Conservation (phyloP, 2,329 filamentous ascomycete genomes). For the Mycocentrospora acerina region DNA sequence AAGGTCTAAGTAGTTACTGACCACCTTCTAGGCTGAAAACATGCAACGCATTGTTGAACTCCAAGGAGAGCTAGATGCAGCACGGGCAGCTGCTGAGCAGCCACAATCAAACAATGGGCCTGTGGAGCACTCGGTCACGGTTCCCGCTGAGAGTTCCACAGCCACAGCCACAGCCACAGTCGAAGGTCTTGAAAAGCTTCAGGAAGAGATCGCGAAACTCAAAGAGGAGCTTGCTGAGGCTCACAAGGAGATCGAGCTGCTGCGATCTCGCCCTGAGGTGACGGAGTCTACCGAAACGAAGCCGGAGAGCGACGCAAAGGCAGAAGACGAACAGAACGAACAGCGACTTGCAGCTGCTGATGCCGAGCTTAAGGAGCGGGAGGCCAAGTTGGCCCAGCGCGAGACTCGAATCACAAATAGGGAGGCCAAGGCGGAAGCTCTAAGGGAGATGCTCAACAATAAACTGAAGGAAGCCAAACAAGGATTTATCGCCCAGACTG, state of each 20-base stretch:
- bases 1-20: slow-evolving; percentile 13
- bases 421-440: slow-evolving; percentile 24
- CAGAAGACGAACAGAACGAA: slow-evolving; percentile 51
- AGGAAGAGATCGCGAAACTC: slow-evolving; percentile 37
- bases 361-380: slow-evolving; percentile 33
- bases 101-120: slow-evolving; percentile 10
- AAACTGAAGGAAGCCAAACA: slow-evolving; percentile 57
- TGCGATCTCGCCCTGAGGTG: slow-evolving; percentile 42
- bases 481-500: slow-evolving; percentile 33
- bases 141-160: no score
- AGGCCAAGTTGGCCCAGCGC: slow-evolving; percentile 25
- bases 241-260: slow-evolving; percentile 49
- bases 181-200: slow-evolving; percentile 20
- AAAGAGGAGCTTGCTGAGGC: slow-evolving; percentile 46
- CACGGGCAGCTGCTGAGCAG: slow-evolving; percentile 20
- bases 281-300: slow-evolving; percentile 13
- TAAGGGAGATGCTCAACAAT: slow-evolving; percentile 62
- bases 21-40: slow-evolving; percentile 37
- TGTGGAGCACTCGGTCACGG: slow-evolving; percentile 4
- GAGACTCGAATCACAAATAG: slow-evolving; percentile 17
- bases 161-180: slow-evolving; percentile 8
- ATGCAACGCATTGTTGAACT: slow-evolving; percentile 41
- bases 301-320: slow-evolving; percentile 7
- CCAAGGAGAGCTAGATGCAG: slow-evolving; percentile 33
- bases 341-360: slow-evolving; percentile 45